Conservation (phyloP, 164 flowering plant species). For the Litsea cubeba region DNA sequence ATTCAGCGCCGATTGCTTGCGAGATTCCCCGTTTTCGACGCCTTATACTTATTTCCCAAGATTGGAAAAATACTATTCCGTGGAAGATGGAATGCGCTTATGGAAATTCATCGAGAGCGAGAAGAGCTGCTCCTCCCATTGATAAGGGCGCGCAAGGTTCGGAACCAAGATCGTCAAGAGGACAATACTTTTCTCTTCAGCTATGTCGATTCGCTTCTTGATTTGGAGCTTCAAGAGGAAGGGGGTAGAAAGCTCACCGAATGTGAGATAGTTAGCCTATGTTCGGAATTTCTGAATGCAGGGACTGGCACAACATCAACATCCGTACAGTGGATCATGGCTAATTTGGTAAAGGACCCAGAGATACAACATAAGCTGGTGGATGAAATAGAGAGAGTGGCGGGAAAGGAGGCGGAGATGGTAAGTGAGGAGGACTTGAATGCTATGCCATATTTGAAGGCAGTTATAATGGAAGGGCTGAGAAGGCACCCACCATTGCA, state of each 20-base stretch:
- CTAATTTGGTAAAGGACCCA: slow-evolving; percentile 22
- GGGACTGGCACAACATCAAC: slow-evolving; percentile 37
- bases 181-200: not conserved
- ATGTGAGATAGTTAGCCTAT: slow-evolving; percentile 25
- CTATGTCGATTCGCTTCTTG: slow-evolving; percentile 6
- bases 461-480: slow-evolving; percentile 14
- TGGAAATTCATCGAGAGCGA: not conserved
- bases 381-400: slow-evolving; percentile 1
- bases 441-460: slow-evolving; percentile 13
- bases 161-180: not conserved
- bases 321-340: slow-evolving; percentile 33
- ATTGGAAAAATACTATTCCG: not conserved
- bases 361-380: slow-evolving; percentile 4
- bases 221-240: slow-evolving; percentile 33
- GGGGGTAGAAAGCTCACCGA: slow-evolving; percentile 33
- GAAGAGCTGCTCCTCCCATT: not conserved
- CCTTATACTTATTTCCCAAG: not conserved
- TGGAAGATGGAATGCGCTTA: not conserved
- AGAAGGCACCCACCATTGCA: slow-evolving; percentile 14
- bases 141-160: not conserved
- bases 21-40: not conserved
- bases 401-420: not conserved
- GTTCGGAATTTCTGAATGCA: slow-evolving; percentile 31
- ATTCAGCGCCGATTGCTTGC: not conserved
- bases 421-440: slow-evolving; percentile 18